Evolutionary conservation across 768 basidiomycete genomes (phyloP).

Genomic region (Hypholoma fasciculare): DNA sequence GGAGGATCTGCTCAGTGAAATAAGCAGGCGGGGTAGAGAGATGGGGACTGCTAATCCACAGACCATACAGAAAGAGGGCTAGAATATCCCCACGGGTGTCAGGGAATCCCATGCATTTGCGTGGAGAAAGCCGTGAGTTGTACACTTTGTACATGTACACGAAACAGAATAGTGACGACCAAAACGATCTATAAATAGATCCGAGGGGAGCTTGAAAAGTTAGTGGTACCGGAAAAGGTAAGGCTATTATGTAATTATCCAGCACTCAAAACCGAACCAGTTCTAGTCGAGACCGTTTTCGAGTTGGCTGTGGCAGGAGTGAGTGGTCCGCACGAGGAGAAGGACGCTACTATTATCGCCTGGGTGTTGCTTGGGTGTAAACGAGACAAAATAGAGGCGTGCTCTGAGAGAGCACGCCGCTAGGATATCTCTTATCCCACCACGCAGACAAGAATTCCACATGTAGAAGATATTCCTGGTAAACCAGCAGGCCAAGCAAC

Average conservation of each 20-base stretch:
- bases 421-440: conserved; percentile 11
- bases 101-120: conserved; percentile 11
- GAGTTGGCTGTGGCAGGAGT: neutral
- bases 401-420: conserved; percentile 9
- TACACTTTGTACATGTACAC: conserved; percentile 14
- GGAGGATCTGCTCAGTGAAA: conserved; percentile 1
- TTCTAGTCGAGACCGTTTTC: neutral
- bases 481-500: conserved; percentile 16
- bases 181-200: neutral
- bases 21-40: conserved; percentile 10
- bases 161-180: conserved; percentile 9
- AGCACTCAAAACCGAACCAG: neutral
- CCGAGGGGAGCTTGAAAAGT: too few relatives aligned
- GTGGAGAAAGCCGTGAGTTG: conserved; percentile 7
- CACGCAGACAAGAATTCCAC: conserved; percentile 14
- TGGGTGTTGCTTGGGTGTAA: neutral
- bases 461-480: conserved; percentile 19
- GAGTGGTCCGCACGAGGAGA: neutral
- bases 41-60: conserved; percentile 5
- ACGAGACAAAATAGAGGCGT: conserved; percentile 1
- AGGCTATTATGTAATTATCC: neutral
- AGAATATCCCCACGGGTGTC: conserved; percentile 17
- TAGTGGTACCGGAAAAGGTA: neutral
- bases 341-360: neutral
- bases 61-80: neutral